Evolutionary conservation across 2,329 filamentous ascomycete species (phyloP), one percentile per base, ranked within the genome.

Genomic region (Sclerotinia spermophila): DNA sequence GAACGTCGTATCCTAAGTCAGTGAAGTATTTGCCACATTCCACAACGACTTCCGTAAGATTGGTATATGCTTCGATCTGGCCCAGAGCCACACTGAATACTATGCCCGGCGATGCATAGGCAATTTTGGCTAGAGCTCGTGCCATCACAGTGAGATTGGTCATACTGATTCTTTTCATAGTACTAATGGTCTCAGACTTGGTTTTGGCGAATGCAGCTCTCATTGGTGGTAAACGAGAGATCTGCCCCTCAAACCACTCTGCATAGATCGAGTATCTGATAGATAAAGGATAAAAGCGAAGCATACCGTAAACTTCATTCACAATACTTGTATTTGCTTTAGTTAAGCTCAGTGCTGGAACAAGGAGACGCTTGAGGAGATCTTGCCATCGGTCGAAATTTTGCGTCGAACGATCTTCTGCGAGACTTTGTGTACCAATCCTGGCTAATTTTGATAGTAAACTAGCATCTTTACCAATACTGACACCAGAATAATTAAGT

Each of bases 11-110:
- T 0, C 93, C 95, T 51, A 99, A 83, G 69, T 92, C 90, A 1
- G 95, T 97, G 76, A 98, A 97, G 79, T 97, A 97, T 76, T 93
- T 91, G 53, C 93, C 94, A 78, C 94, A 97, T 79, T 97, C 94
- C 21, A 98, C 94, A 72, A 99, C 93, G 7, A 93, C 93, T 73
- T 97, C 93, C 70, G 97, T 97, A 72, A 99, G 86, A 78, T 98
- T 99, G 79, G 92, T 92, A 79, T 99, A 99, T 0, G 92, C 90
- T 80, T 99, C 94, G 71, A 97, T 93, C 80, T 97, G 94, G 73
- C 90, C 90, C 71, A 99, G 88, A 10, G 94, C 93, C 70, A 95
- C 92, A 77, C 90, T 90, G 82, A 97, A 97, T 35, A 98, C 94
- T 70, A 97, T 87, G 38, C 95, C 95, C 1, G 96, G 96, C 58